Evolutionary conservation across 177 flowering plant genomes (phyloP).

Genomic region (Vitis hybrid): DNA sequence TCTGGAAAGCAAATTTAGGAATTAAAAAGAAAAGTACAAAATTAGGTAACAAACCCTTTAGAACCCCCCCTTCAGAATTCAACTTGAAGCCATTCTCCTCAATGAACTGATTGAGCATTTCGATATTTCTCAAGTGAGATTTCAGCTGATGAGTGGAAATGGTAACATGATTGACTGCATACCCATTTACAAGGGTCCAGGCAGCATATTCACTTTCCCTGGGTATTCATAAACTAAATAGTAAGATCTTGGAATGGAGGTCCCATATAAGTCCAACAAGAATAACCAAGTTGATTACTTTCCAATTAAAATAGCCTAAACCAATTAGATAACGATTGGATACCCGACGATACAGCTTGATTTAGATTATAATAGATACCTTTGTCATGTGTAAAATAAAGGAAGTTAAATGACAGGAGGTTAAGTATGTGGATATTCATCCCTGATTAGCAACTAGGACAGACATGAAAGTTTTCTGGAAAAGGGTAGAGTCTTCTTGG

Average conservation of each 20-base stretch:
- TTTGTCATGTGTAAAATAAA: background rate
- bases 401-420: background rate
- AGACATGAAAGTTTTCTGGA: no score
- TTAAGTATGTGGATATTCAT: no score
- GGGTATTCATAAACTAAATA: slow-evolving; percentile 18
- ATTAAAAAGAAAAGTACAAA: background rate
- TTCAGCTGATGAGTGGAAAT: slow-evolving; percentile 79
- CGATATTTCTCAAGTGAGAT: slow-evolving; percentile 56
- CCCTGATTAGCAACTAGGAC: no score
- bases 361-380: background rate
- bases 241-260: background rate
- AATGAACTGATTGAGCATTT: slow-evolving; percentile 67
- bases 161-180: slow-evolving; percentile 91
- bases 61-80: slow-evolving; percentile 90
- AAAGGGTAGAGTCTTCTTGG: no score
- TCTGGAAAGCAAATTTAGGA: background rate
- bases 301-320: background rate
- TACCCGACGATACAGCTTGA: background rate
- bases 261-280: background rate
- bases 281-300: background rate
- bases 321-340: background rate
- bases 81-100: slow-evolving; percentile 76
- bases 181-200: slow-evolving; percentile 98
- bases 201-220: slow-evolving; percentile 99
- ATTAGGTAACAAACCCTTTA: slow-evolving; percentile 62